Percentiles rank a stretch among this genome's conserved stretches.
Conservation (phyloP, 2,329 filamentous ascomycete species). For the Magnaporthales sp. region DNA sequence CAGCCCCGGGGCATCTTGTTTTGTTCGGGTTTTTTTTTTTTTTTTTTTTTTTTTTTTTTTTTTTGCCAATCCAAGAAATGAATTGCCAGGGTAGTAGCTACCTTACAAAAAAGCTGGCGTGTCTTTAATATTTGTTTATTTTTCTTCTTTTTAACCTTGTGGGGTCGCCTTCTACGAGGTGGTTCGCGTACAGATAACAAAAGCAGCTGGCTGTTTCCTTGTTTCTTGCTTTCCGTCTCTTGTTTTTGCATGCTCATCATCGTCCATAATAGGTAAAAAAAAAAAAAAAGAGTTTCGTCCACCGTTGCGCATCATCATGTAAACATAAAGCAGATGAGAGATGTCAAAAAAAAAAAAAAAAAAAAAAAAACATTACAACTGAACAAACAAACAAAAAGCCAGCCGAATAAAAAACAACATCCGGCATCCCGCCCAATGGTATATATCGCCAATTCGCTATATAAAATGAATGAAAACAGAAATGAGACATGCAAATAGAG, state of each 20-base stretch:
- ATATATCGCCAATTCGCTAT: background rate
- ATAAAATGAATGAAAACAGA: background rate
- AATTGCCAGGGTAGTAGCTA: too few species aligned
- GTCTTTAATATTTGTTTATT: too few species aligned
- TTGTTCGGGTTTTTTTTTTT: too few species aligned
- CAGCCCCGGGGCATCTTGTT: too few species aligned
- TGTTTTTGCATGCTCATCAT: background rate
- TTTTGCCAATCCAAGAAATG: too few species aligned
- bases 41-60: too few species aligned
- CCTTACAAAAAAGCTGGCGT: too few species aligned
- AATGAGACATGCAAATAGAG: background rate
- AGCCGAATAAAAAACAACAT: background rate
- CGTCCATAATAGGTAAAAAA: background rate
- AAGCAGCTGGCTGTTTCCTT: background rate
- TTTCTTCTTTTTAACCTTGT: too few species aligned
- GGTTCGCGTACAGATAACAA: too few species aligned
- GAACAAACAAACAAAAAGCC: background rate
- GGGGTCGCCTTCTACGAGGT: too few species aligned
- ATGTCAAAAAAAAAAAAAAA: background rate
- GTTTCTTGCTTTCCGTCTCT: background rate
- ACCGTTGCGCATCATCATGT: too few species aligned
- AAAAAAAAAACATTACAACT: background rate
- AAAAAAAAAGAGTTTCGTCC: background rate
- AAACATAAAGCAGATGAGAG: too few species aligned
- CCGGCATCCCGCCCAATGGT: background rate